Evolutionary conservation across 2,329 filamentous ascomycete genomes (phyloP).

Genomic region (Blumeriella jaapii): DNA sequence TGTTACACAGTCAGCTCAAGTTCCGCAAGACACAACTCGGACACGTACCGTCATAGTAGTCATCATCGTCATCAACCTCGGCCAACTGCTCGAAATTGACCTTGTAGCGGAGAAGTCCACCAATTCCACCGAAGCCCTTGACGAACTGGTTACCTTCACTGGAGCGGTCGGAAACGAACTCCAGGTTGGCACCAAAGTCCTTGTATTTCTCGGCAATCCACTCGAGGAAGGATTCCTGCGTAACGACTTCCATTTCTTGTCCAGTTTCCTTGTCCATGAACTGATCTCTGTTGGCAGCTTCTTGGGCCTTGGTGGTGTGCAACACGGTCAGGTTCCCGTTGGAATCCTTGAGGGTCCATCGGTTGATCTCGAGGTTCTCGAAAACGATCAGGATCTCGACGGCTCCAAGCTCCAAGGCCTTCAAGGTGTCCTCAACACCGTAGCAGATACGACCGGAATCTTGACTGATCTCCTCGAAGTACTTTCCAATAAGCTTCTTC

Average conservation of each 20-base stretch:
- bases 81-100: constrained; percentile 99
- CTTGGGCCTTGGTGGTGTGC: constrained; percentile 81
- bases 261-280: constrained; percentile 96
- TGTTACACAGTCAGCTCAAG: constrained; percentile 24
- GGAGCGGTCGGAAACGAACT: constrained; percentile 95
- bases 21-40: neutral
- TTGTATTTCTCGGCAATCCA: constrained; percentile 99
- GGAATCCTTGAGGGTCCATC: constrained; percentile 79
- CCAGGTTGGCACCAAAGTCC: constrained; percentile 88
- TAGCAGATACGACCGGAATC: constrained; percentile 97
- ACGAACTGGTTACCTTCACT: constrained; percentile 99
- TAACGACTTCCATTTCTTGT: constrained; percentile 90
- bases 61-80: constrained; percentile 81
- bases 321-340: constrained; percentile 61
- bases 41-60: constrained; percentile 65
- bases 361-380: constrained; percentile 90
- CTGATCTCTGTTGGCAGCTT: constrained; percentile 59
- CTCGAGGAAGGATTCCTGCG: constrained; percentile 90
- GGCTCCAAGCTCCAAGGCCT: constrained; percentile 90
- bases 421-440: constrained; percentile 93
- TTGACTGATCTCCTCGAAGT: constrained; percentile 98
- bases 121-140: constrained; percentile 97
- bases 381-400: constrained; percentile 93
- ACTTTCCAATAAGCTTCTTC: constrained; percentile 98
- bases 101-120: constrained; percentile 95